Base-by-base conservation (phyloP, 805 yeast genomes). In the Candida stauntonica region DNA sequence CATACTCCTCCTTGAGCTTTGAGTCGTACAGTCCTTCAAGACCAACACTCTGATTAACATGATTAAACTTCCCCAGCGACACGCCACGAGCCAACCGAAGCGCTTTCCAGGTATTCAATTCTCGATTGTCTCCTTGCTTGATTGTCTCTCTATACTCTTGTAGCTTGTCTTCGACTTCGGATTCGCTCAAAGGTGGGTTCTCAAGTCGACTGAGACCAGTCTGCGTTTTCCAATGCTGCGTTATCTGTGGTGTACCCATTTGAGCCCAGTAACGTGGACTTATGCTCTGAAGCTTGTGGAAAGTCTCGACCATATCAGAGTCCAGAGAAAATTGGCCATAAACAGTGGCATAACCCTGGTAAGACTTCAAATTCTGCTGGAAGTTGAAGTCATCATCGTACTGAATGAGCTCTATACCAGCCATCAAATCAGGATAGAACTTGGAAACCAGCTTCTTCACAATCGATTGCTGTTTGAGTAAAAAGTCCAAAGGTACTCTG, bases 121-220 rank as follows among this genome's bases (percentile, higher is more conserved):
- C 24, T 21, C 11, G n/a, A n/a, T 21, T 7, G 11, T 21, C 24
- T 21, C 24, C 46, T 7, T 38, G 36, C 5, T 37, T 18, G 11
- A 38, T 26, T 1, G 19, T 24, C 5, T 21, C 32, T 24, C 45
- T 33, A 30, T 45, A 26, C 27, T 33, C 13, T 20, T 38, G 27
- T 39, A 36, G 16, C 14, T 31, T 29, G 1, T 19, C 14, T 11
- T 15, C 37, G 19, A 40, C 26, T 24, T 44, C 42, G 12, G 31
- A 27, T 7, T 29, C 13, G 17, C 36, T 37, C 29, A 42, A 19
- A 16, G 16, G 12, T 33, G 37, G 36, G n/a, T 46, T 52, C 26
- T 41, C 31, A 24, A 70, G 52, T n/a, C 43, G 29, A 2, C 60
- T 59, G 13, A 71, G 33, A 0, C 76, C 77, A 3, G 69, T 66